phyloP scores from a whole-genome alignment of 2,329 filamentous ascomycete species.

The Aphanocladium album region DNA sequence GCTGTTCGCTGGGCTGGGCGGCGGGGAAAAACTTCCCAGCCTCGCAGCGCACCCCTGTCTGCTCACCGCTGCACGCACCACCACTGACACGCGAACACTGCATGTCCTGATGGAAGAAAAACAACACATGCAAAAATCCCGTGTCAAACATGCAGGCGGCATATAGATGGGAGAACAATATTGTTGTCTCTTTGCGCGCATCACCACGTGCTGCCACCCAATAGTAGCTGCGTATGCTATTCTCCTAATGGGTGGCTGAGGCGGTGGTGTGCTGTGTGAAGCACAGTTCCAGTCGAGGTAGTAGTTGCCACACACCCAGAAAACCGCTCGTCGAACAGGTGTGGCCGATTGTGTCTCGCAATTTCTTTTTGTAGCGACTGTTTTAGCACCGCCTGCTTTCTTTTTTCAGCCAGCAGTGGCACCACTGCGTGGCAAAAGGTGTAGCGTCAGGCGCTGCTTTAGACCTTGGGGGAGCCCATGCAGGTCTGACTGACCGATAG shows the following conservation, averaged over 20 bases:
- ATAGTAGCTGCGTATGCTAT: neutral
- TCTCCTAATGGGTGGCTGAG: neutral
- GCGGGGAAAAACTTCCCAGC: too few relatives aligned
- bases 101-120: neutral
- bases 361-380: neutral
- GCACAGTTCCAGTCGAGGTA: neutral
- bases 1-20: too few relatives aligned
- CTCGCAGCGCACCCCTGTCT: too few relatives aligned
- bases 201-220: neutral
- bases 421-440: neutral
- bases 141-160: neutral
- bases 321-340: neutral
- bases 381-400: neutral
- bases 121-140: neutral
- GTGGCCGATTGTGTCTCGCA: neutral
- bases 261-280: neutral
- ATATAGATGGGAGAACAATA: neutral
- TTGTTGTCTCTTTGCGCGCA: neutral
- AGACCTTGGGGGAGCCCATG: neutral
- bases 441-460: neutral
- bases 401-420: neutral
- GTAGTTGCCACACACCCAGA: neutral
- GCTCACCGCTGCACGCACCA: neutral
- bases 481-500: constrained; percentile 7
- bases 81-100: neutral